Conservation (phyloP, 1,284 basidiomycete species). For the Ceratobasidium sp. region DNA sequence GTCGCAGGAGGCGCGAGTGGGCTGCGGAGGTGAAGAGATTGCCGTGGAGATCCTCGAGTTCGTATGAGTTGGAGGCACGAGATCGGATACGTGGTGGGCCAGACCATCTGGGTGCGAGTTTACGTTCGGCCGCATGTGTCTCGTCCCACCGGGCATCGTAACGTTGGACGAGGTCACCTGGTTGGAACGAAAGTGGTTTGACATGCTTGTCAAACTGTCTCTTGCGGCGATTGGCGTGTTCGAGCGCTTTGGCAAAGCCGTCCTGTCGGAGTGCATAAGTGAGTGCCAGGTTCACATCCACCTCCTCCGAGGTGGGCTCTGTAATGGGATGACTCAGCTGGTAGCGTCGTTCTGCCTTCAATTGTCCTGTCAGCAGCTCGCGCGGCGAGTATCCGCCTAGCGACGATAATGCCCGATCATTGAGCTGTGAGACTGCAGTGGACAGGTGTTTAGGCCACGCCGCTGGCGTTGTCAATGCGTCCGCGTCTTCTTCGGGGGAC, state of each 20-base stretch:
- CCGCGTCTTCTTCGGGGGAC: neutral
- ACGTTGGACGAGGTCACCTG: slow-evolving; percentile 40
- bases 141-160: slow-evolving; percentile 39
- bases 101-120: slow-evolving; percentile 40
- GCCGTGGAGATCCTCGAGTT: slow-evolving; percentile 26
- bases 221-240: slow-evolving; percentile 36
- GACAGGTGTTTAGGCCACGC: slow-evolving; percentile 41
- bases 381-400: slow-evolving; percentile 38
- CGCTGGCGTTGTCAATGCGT: neutral
- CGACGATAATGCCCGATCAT: slow-evolving; percentile 38
- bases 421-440: slow-evolving; percentile 35
- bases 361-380: slow-evolving; percentile 41
- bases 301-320: neutral
- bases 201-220: slow-evolving; percentile 31
- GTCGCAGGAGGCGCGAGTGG: neutral
- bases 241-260: slow-evolving; percentile 15
- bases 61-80: slow-evolving; percentile 25
- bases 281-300: slow-evolving; percentile 40
- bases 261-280: slow-evolving; percentile 35
- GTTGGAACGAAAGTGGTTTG: neutral
- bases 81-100: slow-evolving; percentile 24
- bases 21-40: neutral
- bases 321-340: neutral
- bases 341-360: neutral
- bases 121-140: slow-evolving; percentile 23